A percentile compares a stretch with the other conserved stretches of the same genome.
Evolutionary conservation across 2,329 filamentous ascomycete species (phyloP).

Genomic region (Bipolaris sorokiniana): DNA sequence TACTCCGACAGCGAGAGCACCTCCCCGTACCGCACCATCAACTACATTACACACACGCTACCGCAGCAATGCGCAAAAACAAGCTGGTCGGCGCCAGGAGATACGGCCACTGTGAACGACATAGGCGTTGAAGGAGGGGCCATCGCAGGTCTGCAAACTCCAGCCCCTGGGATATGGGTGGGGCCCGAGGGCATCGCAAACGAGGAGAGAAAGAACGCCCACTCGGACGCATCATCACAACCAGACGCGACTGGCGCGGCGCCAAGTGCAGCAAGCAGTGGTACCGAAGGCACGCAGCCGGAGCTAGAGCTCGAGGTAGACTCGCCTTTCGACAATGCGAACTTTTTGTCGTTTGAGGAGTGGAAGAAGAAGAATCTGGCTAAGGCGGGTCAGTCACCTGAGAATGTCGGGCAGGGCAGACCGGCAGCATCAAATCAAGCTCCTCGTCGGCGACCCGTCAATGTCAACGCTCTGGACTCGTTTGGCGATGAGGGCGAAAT

Average conservation of each 20-base stretch:
- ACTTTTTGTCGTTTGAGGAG: slow-evolving; percentile 96
- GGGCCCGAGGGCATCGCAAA: slow-evolving; percentile 13
- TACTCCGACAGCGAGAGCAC: slow-evolving; percentile 46
- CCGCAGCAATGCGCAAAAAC: slow-evolving; percentile 77
- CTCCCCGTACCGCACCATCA: slow-evolving; percentile 68
- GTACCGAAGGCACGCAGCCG: slow-evolving; percentile 18
- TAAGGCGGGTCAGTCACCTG: slow-evolving; percentile 79
- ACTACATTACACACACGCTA: slow-evolving; percentile 80
- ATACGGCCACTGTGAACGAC: slow-evolving; percentile 19
- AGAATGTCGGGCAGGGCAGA: slow-evolving; percentile 65
- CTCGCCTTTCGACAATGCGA: slow-evolving; percentile 72
- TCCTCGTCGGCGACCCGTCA: slow-evolving; percentile 60
- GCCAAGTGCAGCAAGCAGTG: slow-evolving; percentile 9
- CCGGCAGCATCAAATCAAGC: slow-evolving; percentile 52
- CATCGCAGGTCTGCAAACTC: slow-evolving; percentile 18
- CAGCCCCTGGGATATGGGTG: slow-evolving; percentile 17
- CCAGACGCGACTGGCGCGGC: slow-evolving; percentile 15
- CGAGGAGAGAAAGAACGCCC: slow-evolving; percentile 7
- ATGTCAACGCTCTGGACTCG: slow-evolving; percentile 73
- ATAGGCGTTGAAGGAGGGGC: slow-evolving; percentile 18
- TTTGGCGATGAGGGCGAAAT: slow-evolving; percentile 91
- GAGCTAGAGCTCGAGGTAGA: slow-evolving; percentile 66
- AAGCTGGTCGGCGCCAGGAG: slow-evolving; percentile 55
- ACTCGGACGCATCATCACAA: slow-evolving; percentile 6
- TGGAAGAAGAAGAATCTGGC: slow-evolving; percentile 96